phyloP scores from a whole-genome alignment of 75 land plant genomes.

The Sequoiadendron giganteum region DNA sequence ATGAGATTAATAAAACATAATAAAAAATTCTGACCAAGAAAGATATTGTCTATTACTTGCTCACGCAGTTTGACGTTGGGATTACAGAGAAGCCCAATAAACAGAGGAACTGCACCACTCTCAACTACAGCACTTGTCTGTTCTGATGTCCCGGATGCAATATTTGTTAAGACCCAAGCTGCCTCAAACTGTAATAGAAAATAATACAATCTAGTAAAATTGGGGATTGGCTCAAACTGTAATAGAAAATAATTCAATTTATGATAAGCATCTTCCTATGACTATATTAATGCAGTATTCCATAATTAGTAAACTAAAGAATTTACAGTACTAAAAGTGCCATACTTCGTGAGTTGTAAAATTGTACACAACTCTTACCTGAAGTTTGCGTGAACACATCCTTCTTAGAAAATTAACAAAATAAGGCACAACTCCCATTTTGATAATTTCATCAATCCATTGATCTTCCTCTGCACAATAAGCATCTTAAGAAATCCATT shows the following conservation, averaged over 20 bases:
- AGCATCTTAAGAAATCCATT: background rate
- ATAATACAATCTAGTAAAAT: background rate
- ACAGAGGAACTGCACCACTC: conserved; percentile 81
- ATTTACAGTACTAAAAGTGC: background rate
- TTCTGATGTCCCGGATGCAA: conserved; percentile 90
- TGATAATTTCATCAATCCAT: conserved; percentile 47
- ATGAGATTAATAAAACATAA: background rate
- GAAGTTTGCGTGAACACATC: conserved; percentile 36
- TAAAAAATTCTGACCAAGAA: background rate
- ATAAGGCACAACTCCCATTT: conserved; percentile 41
- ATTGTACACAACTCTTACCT: conserved; percentile 18
- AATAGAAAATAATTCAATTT: background rate
- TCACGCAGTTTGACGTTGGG: conserved; percentile 82
- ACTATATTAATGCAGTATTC: background rate
- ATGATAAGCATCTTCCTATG: background rate
- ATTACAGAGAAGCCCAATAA: conserved; percentile 75
- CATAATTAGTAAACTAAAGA: background rate
- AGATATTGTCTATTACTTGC: conserved; percentile 45
- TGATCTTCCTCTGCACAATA: conserved; percentile 22
- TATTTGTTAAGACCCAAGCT: conserved; percentile 91
- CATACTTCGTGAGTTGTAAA: background rate
- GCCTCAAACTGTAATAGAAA: conserved; percentile 73
- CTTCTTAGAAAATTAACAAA: conserved; percentile 39
- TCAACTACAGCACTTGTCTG: conserved; percentile 80
- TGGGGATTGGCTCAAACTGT: too few species aligned